Percentiles rank a stretch among this genome's conserved stretches.
Conservation (phyloP, 2,329 filamentous ascomycete genomes). For the Fusarium newnesense region DNA sequence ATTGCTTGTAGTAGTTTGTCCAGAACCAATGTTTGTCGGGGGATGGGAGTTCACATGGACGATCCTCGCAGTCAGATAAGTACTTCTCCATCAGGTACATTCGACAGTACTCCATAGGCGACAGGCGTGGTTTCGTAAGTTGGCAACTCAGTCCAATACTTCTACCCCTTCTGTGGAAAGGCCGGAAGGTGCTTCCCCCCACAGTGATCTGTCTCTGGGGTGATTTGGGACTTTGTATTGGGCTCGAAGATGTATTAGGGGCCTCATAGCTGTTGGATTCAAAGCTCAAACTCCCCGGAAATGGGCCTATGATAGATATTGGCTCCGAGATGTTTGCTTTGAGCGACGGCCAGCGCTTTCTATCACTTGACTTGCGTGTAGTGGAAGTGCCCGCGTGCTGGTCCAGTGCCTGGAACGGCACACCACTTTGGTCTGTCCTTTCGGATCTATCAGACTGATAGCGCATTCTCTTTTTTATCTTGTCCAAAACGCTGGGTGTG, state of each 20-base stretch:
- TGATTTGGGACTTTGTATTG: not conserved
- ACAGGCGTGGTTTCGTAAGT: conserved; percentile 47
- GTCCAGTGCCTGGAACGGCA: not conserved
- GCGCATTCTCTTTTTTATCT: conserved; percentile 43
- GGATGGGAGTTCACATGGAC: conserved; percentile 44
- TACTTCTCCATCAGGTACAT: conserved; percentile 50
- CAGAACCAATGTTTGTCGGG: conserved; percentile 49
- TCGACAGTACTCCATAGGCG: conserved; percentile 54
- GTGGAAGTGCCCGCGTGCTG: not conserved
- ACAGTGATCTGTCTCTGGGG: not conserved
- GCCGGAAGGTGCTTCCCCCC: not conserved
- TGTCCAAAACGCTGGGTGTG: conserved; percentile 43
- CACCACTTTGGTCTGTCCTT: not conserved
- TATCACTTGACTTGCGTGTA: conserved; percentile 7
- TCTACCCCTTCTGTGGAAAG: not conserved
- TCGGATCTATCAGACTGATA: conserved; percentile 34
- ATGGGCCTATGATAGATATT: conserved; percentile 12
- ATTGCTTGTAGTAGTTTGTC: conserved; percentile 50
- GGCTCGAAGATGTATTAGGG: not conserved
- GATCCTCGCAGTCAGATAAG: conserved; percentile 39
- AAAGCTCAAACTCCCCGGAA: not conserved
- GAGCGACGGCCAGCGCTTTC: conserved; percentile 23
- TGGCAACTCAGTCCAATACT: not conserved
- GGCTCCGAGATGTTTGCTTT: conserved; percentile 43
- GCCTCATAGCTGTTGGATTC: not conserved